These are phyloP conservation scores for Dactylellina leptospora DNA, from an alignment of 2,329 filamentous ascomycete species.

Conservation along the genomic window DNA sequence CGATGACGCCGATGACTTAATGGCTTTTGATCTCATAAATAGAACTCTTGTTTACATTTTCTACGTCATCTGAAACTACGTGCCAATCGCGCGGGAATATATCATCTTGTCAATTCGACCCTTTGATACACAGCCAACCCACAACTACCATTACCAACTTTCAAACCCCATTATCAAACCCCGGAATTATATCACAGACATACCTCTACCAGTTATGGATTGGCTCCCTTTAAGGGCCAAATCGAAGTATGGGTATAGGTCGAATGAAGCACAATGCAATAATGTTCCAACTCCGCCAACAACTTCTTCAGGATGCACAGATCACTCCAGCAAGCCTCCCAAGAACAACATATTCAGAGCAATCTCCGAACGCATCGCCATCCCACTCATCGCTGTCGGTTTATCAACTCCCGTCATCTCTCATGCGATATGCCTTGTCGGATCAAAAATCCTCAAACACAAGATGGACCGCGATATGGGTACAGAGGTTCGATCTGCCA, in stretches of 20 bases:
- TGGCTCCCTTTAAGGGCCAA: too few species aligned
- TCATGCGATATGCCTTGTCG: constrained; percentile 41
- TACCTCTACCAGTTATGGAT: too few species aligned
- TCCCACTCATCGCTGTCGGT: constrained; percentile 36
- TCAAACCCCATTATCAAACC: not conserved
- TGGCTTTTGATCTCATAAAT: too few species aligned
- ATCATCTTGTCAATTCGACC: too few species aligned
- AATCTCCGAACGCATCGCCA: constrained; percentile 15
- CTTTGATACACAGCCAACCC: too few species aligned
- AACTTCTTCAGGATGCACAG: not conserved
- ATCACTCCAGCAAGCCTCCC: not conserved
- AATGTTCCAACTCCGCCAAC: not conserved
- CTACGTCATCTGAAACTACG: too few species aligned
- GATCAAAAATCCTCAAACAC: constrained; percentile 39
- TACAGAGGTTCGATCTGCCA: not conserved
- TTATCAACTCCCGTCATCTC: constrained; percentile 45
- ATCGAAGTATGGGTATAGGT: too few species aligned
- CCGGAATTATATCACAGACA: too few species aligned
- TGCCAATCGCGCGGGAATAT: too few species aligned
- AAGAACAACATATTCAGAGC: not conserved
- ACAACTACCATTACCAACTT: not conserved
- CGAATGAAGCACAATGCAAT: too few species aligned
- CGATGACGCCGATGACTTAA: too few species aligned
- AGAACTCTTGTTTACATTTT: too few species aligned
- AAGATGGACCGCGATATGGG: constrained; percentile 31